phyloP scores from a whole-genome alignment of 495 filamentous ascomycete species.

The Lepraria neglecta region DNA sequence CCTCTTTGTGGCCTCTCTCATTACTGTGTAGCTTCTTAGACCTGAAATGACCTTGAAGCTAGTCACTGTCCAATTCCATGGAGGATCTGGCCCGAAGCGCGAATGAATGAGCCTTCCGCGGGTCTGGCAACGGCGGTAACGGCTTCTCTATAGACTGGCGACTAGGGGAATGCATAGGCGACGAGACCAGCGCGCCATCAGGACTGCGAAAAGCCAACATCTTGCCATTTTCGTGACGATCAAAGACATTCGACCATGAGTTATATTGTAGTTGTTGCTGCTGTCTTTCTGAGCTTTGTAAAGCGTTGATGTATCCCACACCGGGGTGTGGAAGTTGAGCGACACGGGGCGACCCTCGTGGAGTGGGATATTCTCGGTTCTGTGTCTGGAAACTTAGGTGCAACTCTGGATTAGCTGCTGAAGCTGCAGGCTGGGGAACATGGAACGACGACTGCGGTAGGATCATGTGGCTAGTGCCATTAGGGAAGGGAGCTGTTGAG shows the following conservation, averaged over 20 bases:
- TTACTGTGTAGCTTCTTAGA: neutral
- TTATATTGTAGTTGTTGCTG: slow-evolving; percentile 1
- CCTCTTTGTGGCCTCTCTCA: neutral
- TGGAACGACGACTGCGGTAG: neutral
- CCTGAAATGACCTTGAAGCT: neutral
- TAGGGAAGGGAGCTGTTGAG: neutral
- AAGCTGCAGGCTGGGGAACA: neutral
- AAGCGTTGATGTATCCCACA: neutral
- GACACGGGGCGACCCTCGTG: neutral
- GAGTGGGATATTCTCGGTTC: neutral
- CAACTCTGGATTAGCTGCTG: neutral
- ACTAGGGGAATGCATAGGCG: neutral
- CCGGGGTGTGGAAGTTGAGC: neutral
- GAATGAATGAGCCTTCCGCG: neutral
- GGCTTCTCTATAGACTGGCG: neutral
- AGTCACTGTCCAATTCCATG: neutral
- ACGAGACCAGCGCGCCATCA: neutral
- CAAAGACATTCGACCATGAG: neutral
- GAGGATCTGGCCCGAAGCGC: neutral
- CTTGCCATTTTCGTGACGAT: neutral
- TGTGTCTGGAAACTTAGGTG: neutral
- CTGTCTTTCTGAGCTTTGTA: neutral
- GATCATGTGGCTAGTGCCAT: neutral
- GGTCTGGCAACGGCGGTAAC: slow-evolving; percentile 1
- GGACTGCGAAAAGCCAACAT: neutral